These are phyloP conservation scores for Metschnikowia arizonensis DNA, from an alignment of 805 yeast genomes.

Conservation along the genomic window DNA sequence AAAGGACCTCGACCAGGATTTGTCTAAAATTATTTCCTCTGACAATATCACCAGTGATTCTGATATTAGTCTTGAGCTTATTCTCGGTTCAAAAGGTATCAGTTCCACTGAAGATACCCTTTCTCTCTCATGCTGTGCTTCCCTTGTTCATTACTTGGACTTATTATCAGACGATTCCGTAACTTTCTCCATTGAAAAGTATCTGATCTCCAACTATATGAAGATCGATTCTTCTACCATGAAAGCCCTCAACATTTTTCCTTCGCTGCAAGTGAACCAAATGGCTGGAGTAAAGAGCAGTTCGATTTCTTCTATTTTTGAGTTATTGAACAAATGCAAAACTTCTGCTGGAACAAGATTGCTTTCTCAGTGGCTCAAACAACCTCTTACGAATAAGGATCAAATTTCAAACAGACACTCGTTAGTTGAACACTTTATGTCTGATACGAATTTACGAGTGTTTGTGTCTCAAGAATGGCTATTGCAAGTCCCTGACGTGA, in stretches of 20 bases:
- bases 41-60: slow-evolving; percentile 26
- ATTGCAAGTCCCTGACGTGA: slow-evolving; percentile 75
- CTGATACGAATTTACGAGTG: slow-evolving; percentile 63
- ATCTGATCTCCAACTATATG: slow-evolving; percentile 78
- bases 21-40: slow-evolving; percentile 57
- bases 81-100: slow-evolving; percentile 53
- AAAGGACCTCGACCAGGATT: slow-evolving; percentile 73
- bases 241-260: slow-evolving; percentile 81
- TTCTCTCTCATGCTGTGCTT: slow-evolving; percentile 62
- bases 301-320: slow-evolving; percentile 57
- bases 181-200: slow-evolving; percentile 58
- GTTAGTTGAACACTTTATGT: slow-evolving; percentile 70
- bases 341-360: slow-evolving; percentile 85
- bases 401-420: slow-evolving; percentile 66
- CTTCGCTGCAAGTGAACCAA: slow-evolving; percentile 28
- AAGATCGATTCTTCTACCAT: slow-evolving; percentile 88
- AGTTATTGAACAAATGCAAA: slow-evolving; percentile 82
- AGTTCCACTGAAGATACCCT: slow-evolving; percentile 40
- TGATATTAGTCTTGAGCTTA: slow-evolving; percentile 33
- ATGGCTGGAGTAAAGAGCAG: slow-evolving; percentile 21
- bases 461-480: slow-evolving; percentile 64
- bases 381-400: slow-evolving; percentile 69
- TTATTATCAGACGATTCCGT: slow-evolving; percentile 55
- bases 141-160: slow-evolving; percentile 65
- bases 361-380: slow-evolving; percentile 92